These are phyloP conservation scores for Hypsizygus marmoreus DNA, from an alignment of 768 basidiomycete species.

Conservation along the genomic window DNA sequence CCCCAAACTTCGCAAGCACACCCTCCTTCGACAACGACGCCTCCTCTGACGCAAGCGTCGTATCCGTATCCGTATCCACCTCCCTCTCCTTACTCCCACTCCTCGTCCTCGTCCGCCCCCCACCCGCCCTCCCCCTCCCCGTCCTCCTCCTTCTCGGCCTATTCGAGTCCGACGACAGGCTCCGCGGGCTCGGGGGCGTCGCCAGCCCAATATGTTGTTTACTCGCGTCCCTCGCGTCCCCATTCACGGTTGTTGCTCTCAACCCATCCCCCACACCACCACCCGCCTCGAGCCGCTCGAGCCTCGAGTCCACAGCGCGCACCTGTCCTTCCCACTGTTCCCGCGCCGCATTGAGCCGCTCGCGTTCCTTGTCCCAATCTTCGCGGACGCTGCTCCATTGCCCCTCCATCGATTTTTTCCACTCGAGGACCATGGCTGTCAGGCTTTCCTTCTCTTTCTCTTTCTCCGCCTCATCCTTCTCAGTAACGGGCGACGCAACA, in stretches of 20 bases:
- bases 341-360: slow-evolving; percentile 68
- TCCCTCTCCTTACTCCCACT: slow-evolving; percentile 21
- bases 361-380: slow-evolving; percentile 82
- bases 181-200: slow-evolving; percentile 77
- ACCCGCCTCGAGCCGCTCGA: slow-evolving; percentile 45
- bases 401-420: slow-evolving; percentile 80
- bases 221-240: slow-evolving; percentile 39
- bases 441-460: slow-evolving; percentile 48
- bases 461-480: slow-evolving; percentile 6
- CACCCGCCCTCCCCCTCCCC: slow-evolving; percentile 23
- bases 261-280: too few species aligned
- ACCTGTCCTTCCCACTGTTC: slow-evolving; percentile 80
- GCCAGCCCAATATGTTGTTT: slow-evolving; percentile 58
- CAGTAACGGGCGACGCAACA: slow-evolving; percentile 7
- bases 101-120: slow-evolving; percentile 24
- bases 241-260: too few species aligned
- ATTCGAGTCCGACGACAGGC: slow-evolving; percentile 64
- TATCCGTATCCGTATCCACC: slow-evolving; percentile 26
- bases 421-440: slow-evolving; percentile 59
- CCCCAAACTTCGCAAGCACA: neutral
- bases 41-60: slow-evolving; percentile 35
- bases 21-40: slow-evolving; percentile 25
- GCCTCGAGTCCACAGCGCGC: slow-evolving; percentile 50
- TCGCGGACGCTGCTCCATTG: slow-evolving; percentile 78
- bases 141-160: slow-evolving; percentile 45